Percentiles rank a stretch among this genome's conserved stretches.
Evolutionary conservation across 2,329 filamentous ascomycete genomes (phyloP).

Genomic region (Monosporascus sp.): DNA sequence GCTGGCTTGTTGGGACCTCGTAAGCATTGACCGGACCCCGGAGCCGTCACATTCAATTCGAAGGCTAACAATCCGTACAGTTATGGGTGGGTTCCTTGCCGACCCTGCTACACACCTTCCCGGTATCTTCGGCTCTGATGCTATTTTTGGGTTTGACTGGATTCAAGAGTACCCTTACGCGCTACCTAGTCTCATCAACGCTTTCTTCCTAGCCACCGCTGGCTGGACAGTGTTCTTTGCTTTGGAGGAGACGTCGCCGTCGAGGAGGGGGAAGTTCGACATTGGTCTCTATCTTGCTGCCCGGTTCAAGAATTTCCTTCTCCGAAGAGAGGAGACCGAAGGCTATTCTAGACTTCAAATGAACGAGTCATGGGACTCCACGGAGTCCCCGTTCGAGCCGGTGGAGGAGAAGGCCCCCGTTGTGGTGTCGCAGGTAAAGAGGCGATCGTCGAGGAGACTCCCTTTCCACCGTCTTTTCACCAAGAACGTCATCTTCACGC

Average conservation of each 20-base stretch:
- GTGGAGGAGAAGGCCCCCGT: constrained; percentile 5
- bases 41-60: neutral
- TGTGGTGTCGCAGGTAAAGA: constrained; percentile 28
- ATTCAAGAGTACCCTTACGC: constrained; percentile 64
- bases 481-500: constrained; percentile 43
- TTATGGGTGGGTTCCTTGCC: constrained; percentile 62
- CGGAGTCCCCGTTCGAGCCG: constrained; percentile 2
- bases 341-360: constrained; percentile 27
- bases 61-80: constrained; percentile 21
- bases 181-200: constrained; percentile 64
- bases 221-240: constrained; percentile 55
- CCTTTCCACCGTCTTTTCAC: constrained; percentile 42
- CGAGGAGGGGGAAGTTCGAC: constrained; percentile 42
- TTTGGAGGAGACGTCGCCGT: constrained; percentile 55
- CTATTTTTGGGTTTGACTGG: constrained; percentile 57
- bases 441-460: constrained; percentile 16
- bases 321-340: constrained; percentile 21
- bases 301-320: constrained; percentile 26
- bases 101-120: constrained; percentile 62
- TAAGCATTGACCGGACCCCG: constrained; percentile 18
- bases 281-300: constrained; percentile 34
- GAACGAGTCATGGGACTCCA: constrained; percentile 9
- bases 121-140: constrained; percentile 55
- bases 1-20: constrained; percentile 41
- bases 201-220: constrained; percentile 52